Evolutionary conservation across 768 basidiomycete species (phyloP).

Genomic region (Suillus tomentosus): DNA sequence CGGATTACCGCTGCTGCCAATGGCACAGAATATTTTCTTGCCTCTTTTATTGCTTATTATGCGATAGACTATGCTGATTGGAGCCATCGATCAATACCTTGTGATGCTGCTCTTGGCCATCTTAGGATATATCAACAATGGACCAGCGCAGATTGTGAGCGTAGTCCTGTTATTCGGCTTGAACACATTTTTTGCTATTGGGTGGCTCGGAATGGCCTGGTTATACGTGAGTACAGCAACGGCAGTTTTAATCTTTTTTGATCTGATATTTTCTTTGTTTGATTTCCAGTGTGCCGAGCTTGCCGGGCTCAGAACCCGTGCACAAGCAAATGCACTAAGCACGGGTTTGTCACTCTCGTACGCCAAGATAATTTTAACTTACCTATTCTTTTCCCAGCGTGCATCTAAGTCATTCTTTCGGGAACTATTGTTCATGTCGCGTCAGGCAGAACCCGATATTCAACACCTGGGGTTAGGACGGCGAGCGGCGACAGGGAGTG

Average conservation of each 20-base stretch:
- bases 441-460: no score
- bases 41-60: conserved; percentile 50
- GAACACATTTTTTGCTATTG: conserved; percentile 39
- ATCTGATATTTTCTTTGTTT: not conserved
- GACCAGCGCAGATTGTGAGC: conserved; percentile 25
- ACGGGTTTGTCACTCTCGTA: conserved; percentile 18
- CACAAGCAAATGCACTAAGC: conserved; percentile 32
- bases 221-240: conserved; percentile 23
- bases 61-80: conserved; percentile 50
- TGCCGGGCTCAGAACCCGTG: conserved; percentile 29
- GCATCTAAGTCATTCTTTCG: no score
- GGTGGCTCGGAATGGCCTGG: conserved; percentile 42
- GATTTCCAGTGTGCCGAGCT: conserved; percentile 33
- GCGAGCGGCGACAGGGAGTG: no score
- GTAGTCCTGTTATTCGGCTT: conserved; percentile 35
- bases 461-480: no score
- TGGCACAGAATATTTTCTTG: conserved; percentile 44
- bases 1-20: conserved; percentile 37
- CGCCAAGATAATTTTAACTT: not conserved
- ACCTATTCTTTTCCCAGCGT: conserved; percentile 10
- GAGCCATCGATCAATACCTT: conserved; percentile 38
- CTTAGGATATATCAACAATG: conserved; percentile 24
- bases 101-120: conserved; percentile 34
- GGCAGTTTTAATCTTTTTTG: not conserved
- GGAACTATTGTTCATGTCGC: no score